These are phyloP conservation scores for Rhizophagus sp. DNA, from an alignment of 192 early-diverging fungal species.

Conservation along the genomic window DNA sequence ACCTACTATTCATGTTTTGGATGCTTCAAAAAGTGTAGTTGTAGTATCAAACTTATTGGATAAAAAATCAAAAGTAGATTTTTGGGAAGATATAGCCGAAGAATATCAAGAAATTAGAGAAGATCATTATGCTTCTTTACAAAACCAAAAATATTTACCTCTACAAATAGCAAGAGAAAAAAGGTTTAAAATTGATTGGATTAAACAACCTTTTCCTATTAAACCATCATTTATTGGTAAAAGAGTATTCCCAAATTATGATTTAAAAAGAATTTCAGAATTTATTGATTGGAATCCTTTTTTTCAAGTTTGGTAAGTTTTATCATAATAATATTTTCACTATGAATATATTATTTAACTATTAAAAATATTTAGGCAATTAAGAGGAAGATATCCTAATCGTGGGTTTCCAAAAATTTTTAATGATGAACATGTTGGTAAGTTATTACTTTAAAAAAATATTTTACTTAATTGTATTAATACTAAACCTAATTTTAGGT, in stretches of 20 bases:
- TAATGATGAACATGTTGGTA: constrained; percentile 89
- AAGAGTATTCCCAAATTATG: constrained; percentile 73
- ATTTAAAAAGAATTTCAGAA: constrained; percentile 72
- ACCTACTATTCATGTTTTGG: constrained; percentile 85
- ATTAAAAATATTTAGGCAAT: constrained; percentile 51
- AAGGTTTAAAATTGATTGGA: constrained; percentile 72
- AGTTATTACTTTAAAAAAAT: neutral
- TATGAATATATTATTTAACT: neutral
- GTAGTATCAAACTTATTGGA: constrained; percentile 86
- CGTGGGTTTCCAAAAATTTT: constrained; percentile 98
- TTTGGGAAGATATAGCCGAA: constrained; percentile 83
- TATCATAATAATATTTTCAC: neutral
- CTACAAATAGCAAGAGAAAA: constrained; percentile 71
- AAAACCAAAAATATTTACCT: constrained; percentile 78
- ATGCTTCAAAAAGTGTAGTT: constrained; percentile 89
- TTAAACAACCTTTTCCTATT: constrained; percentile 58
- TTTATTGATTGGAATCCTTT: constrained; percentile 99
- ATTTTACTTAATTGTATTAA: neutral
- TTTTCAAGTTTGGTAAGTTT: constrained; percentile 86
- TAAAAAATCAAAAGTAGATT: constrained; percentile 76
- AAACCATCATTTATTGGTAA: constrained; percentile 86
- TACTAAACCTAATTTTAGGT: neutral
- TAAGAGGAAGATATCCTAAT: constrained; percentile 95
- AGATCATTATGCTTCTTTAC: constrained; percentile 91
- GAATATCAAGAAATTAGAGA: constrained; percentile 94